Percentiles rank a stretch among this genome's conserved stretches.
phyloP scores from a whole-genome alignment of 75 land plant species.

The Adiantum capillusveneris region DNA sequence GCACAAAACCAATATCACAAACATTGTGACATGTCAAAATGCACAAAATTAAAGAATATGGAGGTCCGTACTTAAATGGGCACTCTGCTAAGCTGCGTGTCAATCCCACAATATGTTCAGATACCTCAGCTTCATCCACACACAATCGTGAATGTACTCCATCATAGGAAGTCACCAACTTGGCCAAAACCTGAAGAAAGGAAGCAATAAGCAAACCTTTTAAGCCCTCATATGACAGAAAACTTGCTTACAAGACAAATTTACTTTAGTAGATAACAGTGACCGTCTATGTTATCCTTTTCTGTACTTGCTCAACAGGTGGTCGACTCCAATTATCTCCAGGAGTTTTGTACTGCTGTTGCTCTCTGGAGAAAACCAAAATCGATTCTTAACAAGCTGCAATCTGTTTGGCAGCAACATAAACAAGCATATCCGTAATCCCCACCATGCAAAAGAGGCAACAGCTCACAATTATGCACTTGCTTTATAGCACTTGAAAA shows the following conservation, averaged over 20 bases:
- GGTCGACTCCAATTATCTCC: constrained; percentile 58
- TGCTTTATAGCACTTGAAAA: constrained; percentile 1
- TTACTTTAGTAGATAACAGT: not conserved
- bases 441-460: too few relatives aligned
- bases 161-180: constrained; percentile 49
- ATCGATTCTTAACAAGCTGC: not conserved
- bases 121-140: constrained; percentile 90
- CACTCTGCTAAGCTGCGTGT: constrained; percentile 81
- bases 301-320: constrained; percentile 70
- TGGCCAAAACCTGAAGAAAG: constrained; percentile 57
- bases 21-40: too few relatives aligned
- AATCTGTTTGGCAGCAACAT: too few relatives aligned
- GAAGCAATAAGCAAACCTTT: not conserved
- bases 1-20: too few relatives aligned
- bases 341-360: constrained; percentile 56
- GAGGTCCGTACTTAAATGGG: constrained; percentile 58
- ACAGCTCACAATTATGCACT: too few relatives aligned
- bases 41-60: not conserved
- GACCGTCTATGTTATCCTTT: not conserved
- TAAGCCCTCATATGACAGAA: not conserved
- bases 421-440: too few relatives aligned
- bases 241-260: not conserved
- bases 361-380: constrained; percentile 42
- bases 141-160: constrained; percentile 81
- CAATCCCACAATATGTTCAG: constrained; percentile 88